Evolutionary conservation across 257 asterid species (phyloP).

Genomic region (Penstemon eatonii): DNA sequence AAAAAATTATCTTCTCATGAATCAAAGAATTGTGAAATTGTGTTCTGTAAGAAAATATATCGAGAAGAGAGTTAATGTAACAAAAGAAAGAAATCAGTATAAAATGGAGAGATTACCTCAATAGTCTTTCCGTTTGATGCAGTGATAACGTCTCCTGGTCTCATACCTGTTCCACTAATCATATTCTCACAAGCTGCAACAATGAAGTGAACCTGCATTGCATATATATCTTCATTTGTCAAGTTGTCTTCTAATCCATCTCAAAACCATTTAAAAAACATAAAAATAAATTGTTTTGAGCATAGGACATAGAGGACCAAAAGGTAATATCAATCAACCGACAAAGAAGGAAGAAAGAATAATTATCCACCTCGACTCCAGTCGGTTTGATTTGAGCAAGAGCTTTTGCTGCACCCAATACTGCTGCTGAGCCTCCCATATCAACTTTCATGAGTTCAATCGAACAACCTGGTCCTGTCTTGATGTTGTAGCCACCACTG

Average conservation of each 20-base stretch:
- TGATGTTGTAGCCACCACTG: constrained; percentile 99
- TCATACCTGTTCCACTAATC: constrained; percentile 97
- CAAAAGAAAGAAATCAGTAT: constrained; percentile 1
- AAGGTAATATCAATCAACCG: background rate
- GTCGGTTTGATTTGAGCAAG: constrained; percentile 90
- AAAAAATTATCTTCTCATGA: too few relatives aligned
- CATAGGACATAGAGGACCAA: background rate
- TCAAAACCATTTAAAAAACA: constrained; percentile 1
- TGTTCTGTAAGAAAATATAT: background rate
- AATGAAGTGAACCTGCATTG: constrained; percentile 83
- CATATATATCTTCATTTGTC: constrained; percentile 23
- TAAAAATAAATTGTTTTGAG: background rate
- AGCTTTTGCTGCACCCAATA: constrained; percentile 96
- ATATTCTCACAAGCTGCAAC: constrained; percentile 97
- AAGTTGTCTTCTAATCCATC: constrained; percentile 16
- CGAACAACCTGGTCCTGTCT: constrained; percentile 86
- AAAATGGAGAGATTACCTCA: constrained; percentile 54
- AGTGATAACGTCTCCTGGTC: constrained; percentile 88
- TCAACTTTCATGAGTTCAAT: constrained; percentile 97
- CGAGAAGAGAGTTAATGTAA: background rate
- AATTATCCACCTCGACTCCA: constrained; percentile 80
- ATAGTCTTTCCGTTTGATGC: constrained; percentile 96
- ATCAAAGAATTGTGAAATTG: too few relatives aligned
- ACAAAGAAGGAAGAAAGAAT: constrained; percentile 14
- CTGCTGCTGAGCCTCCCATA: constrained; percentile 99